phyloP scores from a whole-genome alignment of 2,329 filamentous ascomycete species.

The Ophiobolus disseminans region DNA sequence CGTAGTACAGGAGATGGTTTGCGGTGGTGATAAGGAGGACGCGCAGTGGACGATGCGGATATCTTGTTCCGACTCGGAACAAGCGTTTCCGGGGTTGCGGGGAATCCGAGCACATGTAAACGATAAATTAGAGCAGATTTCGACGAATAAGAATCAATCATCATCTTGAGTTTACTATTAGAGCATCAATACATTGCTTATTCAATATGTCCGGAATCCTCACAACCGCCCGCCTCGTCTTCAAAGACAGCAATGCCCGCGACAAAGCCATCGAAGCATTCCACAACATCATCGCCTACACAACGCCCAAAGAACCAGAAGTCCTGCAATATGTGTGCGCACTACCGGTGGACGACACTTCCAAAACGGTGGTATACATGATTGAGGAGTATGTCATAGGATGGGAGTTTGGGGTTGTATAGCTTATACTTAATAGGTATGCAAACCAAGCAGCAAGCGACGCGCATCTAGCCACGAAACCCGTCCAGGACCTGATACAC shows the following conservation, averaged over 20 bases:
- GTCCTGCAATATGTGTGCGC: conserved; percentile 34
- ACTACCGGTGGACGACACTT: conserved; percentile 22
- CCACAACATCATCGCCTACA: conserved; percentile 33
- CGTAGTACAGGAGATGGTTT: too few relatives aligned
- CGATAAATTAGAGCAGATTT: too few relatives aligned
- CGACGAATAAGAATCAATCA: too few relatives aligned
- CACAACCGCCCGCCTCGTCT: conserved; percentile 28
- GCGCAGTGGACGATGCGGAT: not conserved
- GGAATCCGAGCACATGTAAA: not conserved
- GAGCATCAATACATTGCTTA: not conserved
- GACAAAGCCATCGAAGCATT: conserved; percentile 26
- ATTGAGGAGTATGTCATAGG: conserved; percentile 30
- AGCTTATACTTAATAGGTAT: conserved; percentile 16
- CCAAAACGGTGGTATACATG: conserved; percentile 31
- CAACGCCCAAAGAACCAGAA: conserved; percentile 26
- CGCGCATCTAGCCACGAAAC: conserved; percentile 25
- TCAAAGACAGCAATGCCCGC: conserved; percentile 19
- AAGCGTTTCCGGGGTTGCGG: conserved; percentile 16
- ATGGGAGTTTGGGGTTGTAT: too few relatives aligned
- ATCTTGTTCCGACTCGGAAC: conserved; percentile 20
- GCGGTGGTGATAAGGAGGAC: too few relatives aligned
- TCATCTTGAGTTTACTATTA: too few relatives aligned
- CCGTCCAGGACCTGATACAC: conserved; percentile 31
- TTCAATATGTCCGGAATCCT: conserved; percentile 27
- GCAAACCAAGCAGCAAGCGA: conserved; percentile 28